phyloP scores from a whole-genome alignment of 352 stramenopile species.

The Phytophthora sp. region DNA sequence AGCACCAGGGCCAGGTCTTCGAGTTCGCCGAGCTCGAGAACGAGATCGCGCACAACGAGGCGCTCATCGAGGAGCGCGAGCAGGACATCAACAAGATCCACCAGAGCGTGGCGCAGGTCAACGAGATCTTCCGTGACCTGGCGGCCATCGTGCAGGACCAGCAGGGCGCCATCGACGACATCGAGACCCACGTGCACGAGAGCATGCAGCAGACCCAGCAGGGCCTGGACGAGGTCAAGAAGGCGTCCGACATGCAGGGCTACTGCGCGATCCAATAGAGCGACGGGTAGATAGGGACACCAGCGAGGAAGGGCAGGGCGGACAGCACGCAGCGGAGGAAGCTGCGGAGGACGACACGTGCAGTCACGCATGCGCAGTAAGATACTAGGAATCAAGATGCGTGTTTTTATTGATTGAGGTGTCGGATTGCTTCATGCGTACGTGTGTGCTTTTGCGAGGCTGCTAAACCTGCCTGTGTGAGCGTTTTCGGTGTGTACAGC shows the following conservation, averaged over 20 bases:
- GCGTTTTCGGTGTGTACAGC: not conserved
- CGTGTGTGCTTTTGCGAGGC: too few relatives aligned
- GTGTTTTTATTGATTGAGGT: conserved; percentile 16
- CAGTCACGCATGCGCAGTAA: too few relatives aligned
- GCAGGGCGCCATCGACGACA: conserved; percentile 85
- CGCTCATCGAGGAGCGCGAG: conserved; percentile 89
- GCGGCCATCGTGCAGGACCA: conserved; percentile 87
- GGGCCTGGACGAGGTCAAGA: conserved; percentile 84
- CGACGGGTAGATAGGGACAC: too few relatives aligned
- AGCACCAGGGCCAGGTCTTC: conserved; percentile 78
- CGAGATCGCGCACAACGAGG: conserved; percentile 89
- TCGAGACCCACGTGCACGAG: conserved; percentile 86
- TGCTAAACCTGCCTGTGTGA: too few relatives aligned
- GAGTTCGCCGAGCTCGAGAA: conserved; percentile 85
- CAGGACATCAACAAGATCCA: conserved; percentile 90
- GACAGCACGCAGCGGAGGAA: too few relatives aligned
- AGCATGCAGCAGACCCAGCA: conserved; percentile 86
- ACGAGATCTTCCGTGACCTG: conserved; percentile 91
- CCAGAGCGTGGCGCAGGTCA: conserved; percentile 89
- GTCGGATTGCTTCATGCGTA: not conserved
- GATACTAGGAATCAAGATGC: conserved; percentile 26
- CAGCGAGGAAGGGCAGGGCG: too few relatives aligned
- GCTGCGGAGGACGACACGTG: too few relatives aligned
- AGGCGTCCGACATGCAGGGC: conserved; percentile 81
- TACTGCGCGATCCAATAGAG: conserved; percentile 75